These are phyloP conservation scores for Canavalia gladiata DNA, from an alignment of 306 rosid genomes.

Conservation along the genomic window DNA sequence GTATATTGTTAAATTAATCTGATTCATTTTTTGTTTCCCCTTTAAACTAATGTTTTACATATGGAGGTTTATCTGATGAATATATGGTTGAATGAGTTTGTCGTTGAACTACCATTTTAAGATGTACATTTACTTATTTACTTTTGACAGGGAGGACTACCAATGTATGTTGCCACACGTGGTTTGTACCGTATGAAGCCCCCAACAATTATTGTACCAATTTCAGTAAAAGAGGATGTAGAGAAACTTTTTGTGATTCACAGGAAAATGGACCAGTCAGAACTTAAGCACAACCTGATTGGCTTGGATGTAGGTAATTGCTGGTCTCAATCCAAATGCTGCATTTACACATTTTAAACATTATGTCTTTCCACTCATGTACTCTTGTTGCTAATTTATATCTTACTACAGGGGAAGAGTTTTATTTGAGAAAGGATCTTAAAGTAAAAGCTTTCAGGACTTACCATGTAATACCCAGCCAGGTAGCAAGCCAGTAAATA, in stretches of 20 bases:
- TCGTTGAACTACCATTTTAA: conserved; percentile 24
- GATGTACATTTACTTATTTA: background rate
- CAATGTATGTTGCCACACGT: conserved; percentile 93
- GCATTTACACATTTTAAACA: conserved; percentile 26
- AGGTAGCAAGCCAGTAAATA: conserved; percentile 57
- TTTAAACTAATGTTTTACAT: background rate
- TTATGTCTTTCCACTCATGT: conserved; percentile 1
- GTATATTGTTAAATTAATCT: conserved; percentile 22
- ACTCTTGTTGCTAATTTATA: conserved; percentile 22
- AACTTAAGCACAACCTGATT: conserved; percentile 76
- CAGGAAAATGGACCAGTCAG: conserved; percentile 89
- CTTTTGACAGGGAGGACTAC: conserved; percentile 84
- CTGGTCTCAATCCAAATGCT: conserved; percentile 42
- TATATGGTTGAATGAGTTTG: conserved; percentile 13
- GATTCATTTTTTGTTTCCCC: background rate
- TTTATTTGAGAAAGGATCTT: conserved; percentile 73
- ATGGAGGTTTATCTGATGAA: conserved; percentile 3
- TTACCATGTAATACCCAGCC: conserved; percentile 88
- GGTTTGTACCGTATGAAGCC: conserved; percentile 90
- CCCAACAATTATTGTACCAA: conserved; percentile 85
- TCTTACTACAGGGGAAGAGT: conserved; percentile 78
- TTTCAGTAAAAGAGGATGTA: conserved; percentile 73
- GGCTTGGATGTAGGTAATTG: conserved; percentile 90
- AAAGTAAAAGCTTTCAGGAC: conserved; percentile 90
- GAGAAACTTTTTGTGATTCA: conserved; percentile 84